Evolutionary conservation across 768 basidiomycete species (phyloP), one percentile per base, ranked within the genome.

Genomic region (Boletus sp.): DNA sequence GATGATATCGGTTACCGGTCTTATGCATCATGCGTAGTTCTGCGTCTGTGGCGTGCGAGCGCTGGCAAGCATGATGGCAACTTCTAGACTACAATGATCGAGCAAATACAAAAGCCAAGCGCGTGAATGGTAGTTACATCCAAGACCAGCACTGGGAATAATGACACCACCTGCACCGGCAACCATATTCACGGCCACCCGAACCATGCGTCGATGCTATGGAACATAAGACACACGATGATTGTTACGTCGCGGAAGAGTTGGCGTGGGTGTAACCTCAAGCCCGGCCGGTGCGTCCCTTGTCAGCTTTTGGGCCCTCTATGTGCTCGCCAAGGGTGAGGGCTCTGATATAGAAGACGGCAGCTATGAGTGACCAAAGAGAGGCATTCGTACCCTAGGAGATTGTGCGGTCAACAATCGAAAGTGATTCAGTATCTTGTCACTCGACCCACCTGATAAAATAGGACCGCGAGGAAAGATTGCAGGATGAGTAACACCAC

Each of bases 321-420:
- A 90, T 86, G 50, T 66, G 75, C 73, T 94, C 92, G 64, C 85
- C 88, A 19, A 81, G 76, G 56, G 78, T 68, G 39, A 84, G 74
- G 13, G 90, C 88, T 51, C 84, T 80, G 14, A 72, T 70, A 63
- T 92, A 96, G 64, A 84, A 84, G 51, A 78, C 57, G 25, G 80
- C 76, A 17, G 90, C 87, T 63, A 92, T 79, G 47, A 90, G 64
- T 23, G 89, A 91, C 79, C 84, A 97, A 47, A 95, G 70, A 13
- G 86, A 84, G 27, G 83, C 87, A 64, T 93, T 93, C 33, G 89
- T 88, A 40, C 92, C 93, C 90, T 94, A 54, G n/a, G 45, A 56
- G 34, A 45, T 38, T 35, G 21, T 25, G 46, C 51, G 57, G 47
- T 47, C 9, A 53, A 30, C 29, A 33, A 3, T 27, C 7, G 17